A percentile compares a stretch with the other conserved stretches of the same genome.
phyloP scores from a whole-genome alignment of 2,329 filamentous ascomycete species.

The Colletotrichum cereale region DNA sequence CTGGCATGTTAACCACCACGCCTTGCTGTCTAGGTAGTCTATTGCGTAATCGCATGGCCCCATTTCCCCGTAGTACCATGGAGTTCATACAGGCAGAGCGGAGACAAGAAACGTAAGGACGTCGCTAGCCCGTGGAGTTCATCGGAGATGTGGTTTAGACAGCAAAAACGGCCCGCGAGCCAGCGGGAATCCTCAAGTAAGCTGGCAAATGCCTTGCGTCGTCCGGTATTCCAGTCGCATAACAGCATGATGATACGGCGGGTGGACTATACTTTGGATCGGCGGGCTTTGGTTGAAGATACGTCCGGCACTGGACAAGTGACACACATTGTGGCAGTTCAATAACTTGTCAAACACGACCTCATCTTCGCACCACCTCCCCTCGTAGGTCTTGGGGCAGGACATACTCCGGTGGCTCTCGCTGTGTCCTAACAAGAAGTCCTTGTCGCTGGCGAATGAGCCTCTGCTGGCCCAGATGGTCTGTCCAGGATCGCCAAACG shows the following conservation, averaged over 20 bases:
- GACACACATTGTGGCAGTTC: not conserved
- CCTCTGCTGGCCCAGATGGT: not conserved
- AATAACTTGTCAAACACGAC: not conserved
- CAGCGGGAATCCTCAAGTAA: not conserved
- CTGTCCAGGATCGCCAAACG: not conserved
- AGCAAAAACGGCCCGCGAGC: not conserved
- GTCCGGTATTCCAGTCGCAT: not conserved
- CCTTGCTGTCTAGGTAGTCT: not conserved
- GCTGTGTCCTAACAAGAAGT: not conserved
- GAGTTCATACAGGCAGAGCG: not conserved
- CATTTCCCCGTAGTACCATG: not conserved
- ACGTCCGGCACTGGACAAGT: not conserved
- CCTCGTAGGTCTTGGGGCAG: not conserved
- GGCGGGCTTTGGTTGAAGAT: not conserved
- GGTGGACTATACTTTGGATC: not conserved
- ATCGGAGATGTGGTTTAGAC: not conserved
- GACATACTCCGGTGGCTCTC: not conserved
- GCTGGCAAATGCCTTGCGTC: slow-evolving; percentile 6
- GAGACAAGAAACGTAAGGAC: not conserved
- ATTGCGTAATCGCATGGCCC: not conserved
- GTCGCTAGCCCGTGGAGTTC: not conserved
- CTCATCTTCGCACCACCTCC: not conserved
- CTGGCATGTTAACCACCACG: not conserved
- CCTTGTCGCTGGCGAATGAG: not conserved
- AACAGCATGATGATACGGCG: not conserved